Conservation (phyloP, 1,284 basidiomycete species). For the Pseudozyma hubeiensis region DNA sequence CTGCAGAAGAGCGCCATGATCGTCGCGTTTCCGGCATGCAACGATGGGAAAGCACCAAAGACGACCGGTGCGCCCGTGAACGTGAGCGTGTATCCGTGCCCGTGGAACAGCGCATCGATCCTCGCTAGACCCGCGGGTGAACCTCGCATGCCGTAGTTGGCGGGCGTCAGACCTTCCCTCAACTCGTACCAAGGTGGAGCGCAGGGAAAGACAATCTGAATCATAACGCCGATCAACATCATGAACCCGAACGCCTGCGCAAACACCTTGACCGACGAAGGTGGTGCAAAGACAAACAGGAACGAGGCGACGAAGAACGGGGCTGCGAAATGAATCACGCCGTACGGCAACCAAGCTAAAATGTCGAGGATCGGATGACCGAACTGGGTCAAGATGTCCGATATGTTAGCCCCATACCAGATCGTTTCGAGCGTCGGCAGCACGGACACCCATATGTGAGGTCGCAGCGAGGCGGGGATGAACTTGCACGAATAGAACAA, state of each 20-base stretch:
- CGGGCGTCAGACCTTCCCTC: slow-evolving; percentile 93
- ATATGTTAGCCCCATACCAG: slow-evolving; percentile 95
- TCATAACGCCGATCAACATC: slow-evolving; percentile 88
- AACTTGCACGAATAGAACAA: slow-evolving; percentile 85
- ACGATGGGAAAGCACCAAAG: slow-evolving; percentile 94
- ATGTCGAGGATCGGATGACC: slow-evolving; percentile 92
- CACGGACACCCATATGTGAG: slow-evolving; percentile 87
- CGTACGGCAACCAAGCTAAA: slow-evolving; percentile 95
- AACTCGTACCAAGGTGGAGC: slow-evolving; percentile 96
- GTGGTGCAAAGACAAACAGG: slow-evolving; percentile 82
- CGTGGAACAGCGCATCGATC: slow-evolving; percentile 88
- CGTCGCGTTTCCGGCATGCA: slow-evolving; percentile 91
- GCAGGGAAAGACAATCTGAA: slow-evolving; percentile 90
- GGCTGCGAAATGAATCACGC: slow-evolving; percentile 86
- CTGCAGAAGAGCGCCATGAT: slow-evolving; percentile 91
- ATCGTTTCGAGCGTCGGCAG: slow-evolving; percentile 94
- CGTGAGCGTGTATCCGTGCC: slow-evolving; percentile 81
- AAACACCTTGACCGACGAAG: slow-evolving; percentile 85
- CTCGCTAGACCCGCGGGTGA: slow-evolving; percentile 92
- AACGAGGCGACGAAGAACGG: slow-evolving; percentile 76
- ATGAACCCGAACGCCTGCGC: slow-evolving; percentile 90
- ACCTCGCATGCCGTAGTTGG: slow-evolving; percentile 86
- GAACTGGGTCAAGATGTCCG: slow-evolving; percentile 91
- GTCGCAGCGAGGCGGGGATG: slow-evolving; percentile 80
- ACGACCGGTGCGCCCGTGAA: slow-evolving; percentile 92